phyloP scores from a whole-genome alignment of 257 asterid genomes.

The Capsicum pubescens region DNA sequence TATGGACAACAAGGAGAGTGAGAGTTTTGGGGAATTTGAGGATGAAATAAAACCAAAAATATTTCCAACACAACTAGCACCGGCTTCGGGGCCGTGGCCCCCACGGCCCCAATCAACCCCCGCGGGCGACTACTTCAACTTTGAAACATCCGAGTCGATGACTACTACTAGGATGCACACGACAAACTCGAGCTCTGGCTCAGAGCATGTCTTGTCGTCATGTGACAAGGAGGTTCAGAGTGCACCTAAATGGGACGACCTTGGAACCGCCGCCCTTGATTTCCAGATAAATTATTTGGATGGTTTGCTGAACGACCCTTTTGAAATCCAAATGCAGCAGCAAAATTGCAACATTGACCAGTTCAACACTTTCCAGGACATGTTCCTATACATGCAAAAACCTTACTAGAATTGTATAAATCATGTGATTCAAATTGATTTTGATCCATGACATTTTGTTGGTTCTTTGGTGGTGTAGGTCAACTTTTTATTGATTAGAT shows the following conservation, averaged over 20 bases:
- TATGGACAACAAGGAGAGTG: constrained; percentile 34
- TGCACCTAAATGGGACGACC: constrained; percentile 49
- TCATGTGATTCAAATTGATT: not conserved
- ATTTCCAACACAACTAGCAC: constrained; percentile 21
- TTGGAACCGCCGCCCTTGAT: constrained; percentile 45
- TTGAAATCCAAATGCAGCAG: constrained; percentile 48
- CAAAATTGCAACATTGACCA: constrained; percentile 51
- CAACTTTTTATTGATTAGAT: not conserved
- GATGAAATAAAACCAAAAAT: constrained; percentile 55
- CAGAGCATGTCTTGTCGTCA: constrained; percentile 51
- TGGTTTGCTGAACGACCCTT: constrained; percentile 58
- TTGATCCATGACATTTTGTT: constrained; percentile 13
- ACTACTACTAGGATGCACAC: constrained; percentile 47
- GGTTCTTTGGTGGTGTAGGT: constrained; percentile 15
- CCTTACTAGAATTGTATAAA: constrained; percentile 41
- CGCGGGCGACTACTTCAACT: constrained; percentile 36
- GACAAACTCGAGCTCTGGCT: constrained; percentile 58
- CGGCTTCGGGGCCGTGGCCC: constrained; percentile 22
- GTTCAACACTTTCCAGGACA: constrained; percentile 53
- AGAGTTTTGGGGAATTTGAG: constrained; percentile 36
- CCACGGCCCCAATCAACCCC: constrained; percentile 33
- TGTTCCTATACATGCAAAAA: constrained; percentile 56
- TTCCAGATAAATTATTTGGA: constrained; percentile 53
- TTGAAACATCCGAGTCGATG: constrained; percentile 46
- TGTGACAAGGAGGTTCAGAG: constrained; percentile 62